These are phyloP conservation scores for Fusarium falciforme DNA, from an alignment of 2,329 filamentous ascomycete genomes.

Conservation along the genomic window DNA sequence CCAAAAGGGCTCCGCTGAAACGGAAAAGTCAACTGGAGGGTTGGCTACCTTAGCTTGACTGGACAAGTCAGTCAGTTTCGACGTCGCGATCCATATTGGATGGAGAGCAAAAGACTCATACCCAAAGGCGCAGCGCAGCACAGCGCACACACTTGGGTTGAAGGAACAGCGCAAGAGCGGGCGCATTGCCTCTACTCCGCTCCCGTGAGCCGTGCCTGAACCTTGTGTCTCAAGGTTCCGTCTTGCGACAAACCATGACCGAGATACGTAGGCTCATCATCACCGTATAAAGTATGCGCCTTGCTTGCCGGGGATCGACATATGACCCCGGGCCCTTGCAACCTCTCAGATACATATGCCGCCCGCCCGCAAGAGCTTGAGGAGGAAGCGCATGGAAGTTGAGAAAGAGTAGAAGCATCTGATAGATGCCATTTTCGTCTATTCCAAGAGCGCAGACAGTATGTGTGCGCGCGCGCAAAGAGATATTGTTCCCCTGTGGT, in stretches of 20 bases:
- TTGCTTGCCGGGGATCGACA: slow-evolving; percentile 36
- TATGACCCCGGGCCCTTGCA: slow-evolving; percentile 36
- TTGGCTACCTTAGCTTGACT: slow-evolving; percentile 12
- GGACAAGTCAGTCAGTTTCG: neutral
- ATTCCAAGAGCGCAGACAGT: neutral
- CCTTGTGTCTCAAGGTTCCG: slow-evolving; percentile 16
- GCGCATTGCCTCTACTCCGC: slow-evolving; percentile 26
- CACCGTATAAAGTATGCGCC: slow-evolving; percentile 37
- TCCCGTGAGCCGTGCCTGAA: slow-evolving; percentile 17
- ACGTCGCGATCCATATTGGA: neutral
- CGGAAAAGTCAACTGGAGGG: slow-evolving; percentile 22
- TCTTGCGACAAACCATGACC: slow-evolving; percentile 29
- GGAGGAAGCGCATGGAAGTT: slow-evolving; percentile 3
- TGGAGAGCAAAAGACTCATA: slow-evolving; percentile 1
- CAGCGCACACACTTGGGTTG: neutral
- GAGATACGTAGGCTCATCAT: slow-evolving; percentile 36
- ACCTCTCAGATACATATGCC: slow-evolving; percentile 28
- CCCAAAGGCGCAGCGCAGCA: neutral
- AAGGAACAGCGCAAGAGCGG: neutral
- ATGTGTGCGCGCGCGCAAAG: slow-evolving; percentile 26
- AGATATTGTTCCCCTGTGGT: neutral
- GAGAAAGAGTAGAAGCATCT: slow-evolving; percentile 4
- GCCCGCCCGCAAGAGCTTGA: slow-evolving; percentile 30
- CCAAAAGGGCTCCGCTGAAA: slow-evolving; percentile 35
- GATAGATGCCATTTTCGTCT: neutral